Percentiles rank a stretch among this genome's conserved stretches.
These are phyloP conservation scores for Elaeis guineensis DNA, from an alignment of 176 grass and related monocot species.

Conservation along the genomic window DNA sequence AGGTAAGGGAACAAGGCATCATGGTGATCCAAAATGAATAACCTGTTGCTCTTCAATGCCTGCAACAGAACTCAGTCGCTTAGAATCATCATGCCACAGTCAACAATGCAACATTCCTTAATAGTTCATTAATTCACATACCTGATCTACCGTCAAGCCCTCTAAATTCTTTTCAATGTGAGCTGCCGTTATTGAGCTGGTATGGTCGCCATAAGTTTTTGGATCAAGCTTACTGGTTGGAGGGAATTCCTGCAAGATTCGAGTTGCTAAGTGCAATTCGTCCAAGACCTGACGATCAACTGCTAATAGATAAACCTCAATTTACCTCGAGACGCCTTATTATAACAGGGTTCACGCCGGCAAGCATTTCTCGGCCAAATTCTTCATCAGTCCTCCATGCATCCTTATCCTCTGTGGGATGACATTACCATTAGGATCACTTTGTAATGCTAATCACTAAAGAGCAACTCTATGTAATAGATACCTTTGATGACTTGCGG, in stretches of 20 bases:
- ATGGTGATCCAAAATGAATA: slow-evolving; percentile 89
- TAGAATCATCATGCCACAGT: not conserved
- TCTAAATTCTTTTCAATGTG: slow-evolving; percentile 58
- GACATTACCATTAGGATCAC: not conserved
- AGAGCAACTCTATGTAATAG: too few relatives aligned
- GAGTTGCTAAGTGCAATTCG: not conserved
- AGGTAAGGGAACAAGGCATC: slow-evolving; percentile 79
- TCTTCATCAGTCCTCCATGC: slow-evolving; percentile 89
- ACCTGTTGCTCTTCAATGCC: slow-evolving; percentile 47
- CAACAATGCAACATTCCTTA: not conserved
- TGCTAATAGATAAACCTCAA: not conserved
- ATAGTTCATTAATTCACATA: slow-evolving; percentile 4
- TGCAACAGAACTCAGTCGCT: slow-evolving; percentile 15
- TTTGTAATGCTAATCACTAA: too few relatives aligned
- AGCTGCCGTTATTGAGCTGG: slow-evolving; percentile 61
- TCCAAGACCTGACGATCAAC: not conserved
- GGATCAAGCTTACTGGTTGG: slow-evolving; percentile 64
- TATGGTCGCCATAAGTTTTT: slow-evolving; percentile 55
- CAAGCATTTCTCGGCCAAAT: slow-evolving; percentile 83
- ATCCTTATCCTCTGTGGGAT: slow-evolving; percentile 37
- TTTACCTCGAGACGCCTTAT: slow-evolving; percentile 59
- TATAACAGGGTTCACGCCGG: slow-evolving; percentile 76
- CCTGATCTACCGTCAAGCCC: slow-evolving; percentile 49
- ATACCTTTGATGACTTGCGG: too few relatives aligned
- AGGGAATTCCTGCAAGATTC: slow-evolving; percentile 57